These are phyloP conservation scores for Entomortierella beljakovae DNA, from an alignment of 192 early-diverging fungal species.

Conservation along the genomic window DNA sequence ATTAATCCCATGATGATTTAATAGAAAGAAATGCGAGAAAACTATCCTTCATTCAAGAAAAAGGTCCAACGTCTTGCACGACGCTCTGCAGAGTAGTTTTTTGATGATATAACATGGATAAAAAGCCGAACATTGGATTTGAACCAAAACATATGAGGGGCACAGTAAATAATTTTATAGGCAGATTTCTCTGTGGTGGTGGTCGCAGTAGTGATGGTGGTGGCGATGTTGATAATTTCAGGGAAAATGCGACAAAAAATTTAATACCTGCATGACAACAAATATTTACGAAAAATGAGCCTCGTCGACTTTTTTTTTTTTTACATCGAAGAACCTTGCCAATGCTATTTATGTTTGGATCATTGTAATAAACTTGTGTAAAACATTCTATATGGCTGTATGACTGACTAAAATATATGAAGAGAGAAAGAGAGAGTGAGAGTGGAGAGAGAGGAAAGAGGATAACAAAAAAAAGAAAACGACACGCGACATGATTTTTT, in stretches of 20 bases:
- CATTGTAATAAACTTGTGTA: neutral
- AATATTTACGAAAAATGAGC: too few species aligned
- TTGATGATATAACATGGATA: neutral
- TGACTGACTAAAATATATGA: neutral
- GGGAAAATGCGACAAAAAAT: too few species aligned
- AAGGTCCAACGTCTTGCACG: constrained; percentile 74
- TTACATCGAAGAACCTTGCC: too few species aligned
- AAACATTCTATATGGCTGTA: neutral
- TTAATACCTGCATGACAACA: too few species aligned
- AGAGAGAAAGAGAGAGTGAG: neutral
- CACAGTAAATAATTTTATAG: neutral
- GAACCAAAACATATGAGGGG: neutral
- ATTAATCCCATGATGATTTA: constrained; percentile 1
- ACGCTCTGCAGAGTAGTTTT: constrained; percentile 63
- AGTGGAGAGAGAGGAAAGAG: neutral
- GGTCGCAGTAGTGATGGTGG: too few species aligned
- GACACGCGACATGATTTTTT: neutral
- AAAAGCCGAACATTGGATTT: neutral
- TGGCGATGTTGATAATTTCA: too few species aligned
- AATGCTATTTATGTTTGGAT: neutral
- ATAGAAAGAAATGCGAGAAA: constrained; percentile 82
- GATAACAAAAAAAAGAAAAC: neutral
- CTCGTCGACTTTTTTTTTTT: too few species aligned
- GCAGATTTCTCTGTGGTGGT: too few species aligned
- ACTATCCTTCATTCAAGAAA: constrained; percentile 79